Base-by-base conservation (phyloP, 192 early-diverging fungal genomes). In the Obelidium mucronatum region DNA sequence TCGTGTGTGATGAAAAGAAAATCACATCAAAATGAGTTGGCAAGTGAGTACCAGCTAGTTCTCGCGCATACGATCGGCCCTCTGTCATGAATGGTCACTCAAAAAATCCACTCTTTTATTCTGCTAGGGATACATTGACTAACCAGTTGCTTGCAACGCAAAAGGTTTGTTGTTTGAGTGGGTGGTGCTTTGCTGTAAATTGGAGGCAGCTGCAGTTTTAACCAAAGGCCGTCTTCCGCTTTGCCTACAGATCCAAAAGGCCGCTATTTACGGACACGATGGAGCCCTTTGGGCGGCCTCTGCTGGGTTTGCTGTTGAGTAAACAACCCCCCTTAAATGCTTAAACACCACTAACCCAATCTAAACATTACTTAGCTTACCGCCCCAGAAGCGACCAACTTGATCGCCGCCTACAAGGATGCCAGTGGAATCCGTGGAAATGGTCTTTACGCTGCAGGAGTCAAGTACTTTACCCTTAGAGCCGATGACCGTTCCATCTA, bases 111-210 rank as follows among this genome's bases (percentile, higher is more conserved):
- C 88, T 48, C 44, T 15, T 48, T 48, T 48, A 48, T 19, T 6
- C 70, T 93, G 92, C 92, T 89, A 94, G 86, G 40, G 83, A 67
- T 97, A 95, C 85, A 90, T 97, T 77, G 94, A 94, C 44, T 79
- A 80, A 59, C 76, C 93, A 91, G 86, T 88, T 94, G 58, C 79
- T 95, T 63, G 92, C 84, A 30, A 90, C 92, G 55, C 86, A 88
- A 33, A 91, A 92, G 81, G 86, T 95, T 30, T 17, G n/a, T n/a
- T n/a, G n/a, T n/a, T n/a, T n/a, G n/a, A n/a, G n/a, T n/a, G n/a
- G n/a, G n/a, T n/a, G n/a, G n/a, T n/a, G n/a, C n/a, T n/a, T n/a
- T n/a, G n/a, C n/a, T n/a, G n/a, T n/a, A n/a, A n/a, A n/a, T n/a
- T n/a, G n/a, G n/a, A n/a, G n/a, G n/a, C n/a, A n/a, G n/a, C n/a